A percentile compares a stretch with the other conserved stretches of the same genome.
These are phyloP conservation scores for Metschnikowia noctiluminum DNA, from an alignment of 805 yeast species.

Conservation along the genomic window DNA sequence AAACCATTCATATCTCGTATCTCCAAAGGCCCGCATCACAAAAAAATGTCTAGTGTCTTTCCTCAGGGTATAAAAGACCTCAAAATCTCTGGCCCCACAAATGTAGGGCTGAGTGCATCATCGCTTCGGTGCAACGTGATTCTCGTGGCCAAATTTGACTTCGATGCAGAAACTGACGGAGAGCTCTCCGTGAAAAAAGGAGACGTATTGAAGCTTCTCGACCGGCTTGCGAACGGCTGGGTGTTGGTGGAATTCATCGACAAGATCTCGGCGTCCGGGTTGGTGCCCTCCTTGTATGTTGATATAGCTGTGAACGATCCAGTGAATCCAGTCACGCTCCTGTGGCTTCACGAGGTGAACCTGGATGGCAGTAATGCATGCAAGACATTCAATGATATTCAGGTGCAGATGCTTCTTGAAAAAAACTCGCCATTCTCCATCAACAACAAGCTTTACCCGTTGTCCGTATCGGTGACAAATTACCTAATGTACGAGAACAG, in stretches of 20 bases:
- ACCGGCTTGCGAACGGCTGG: slow-evolving; percentile 52
- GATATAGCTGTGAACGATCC: slow-evolving; percentile 44
- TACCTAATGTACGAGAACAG: slow-evolving; percentile 41
- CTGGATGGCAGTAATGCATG: slow-evolving; percentile 1
- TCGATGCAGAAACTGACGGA: slow-evolving; percentile 39
- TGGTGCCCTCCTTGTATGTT: slow-evolving; percentile 50
- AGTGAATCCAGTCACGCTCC: slow-evolving; percentile 34
- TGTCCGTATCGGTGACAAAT: slow-evolving; percentile 36
- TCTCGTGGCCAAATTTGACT: slow-evolving; percentile 45
- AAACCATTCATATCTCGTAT: background rate
- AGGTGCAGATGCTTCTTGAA: slow-evolving; percentile 23
- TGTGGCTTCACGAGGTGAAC: slow-evolving; percentile 30
- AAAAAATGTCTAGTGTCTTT: slow-evolving; percentile 12
- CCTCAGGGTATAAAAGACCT: slow-evolving; percentile 18
- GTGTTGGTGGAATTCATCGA: slow-evolving; percentile 54
- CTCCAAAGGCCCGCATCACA: too few species aligned
- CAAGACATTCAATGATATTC: slow-evolving; percentile 25
- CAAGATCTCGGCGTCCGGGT: slow-evolving; percentile 42
- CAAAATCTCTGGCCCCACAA: slow-evolving; percentile 21
- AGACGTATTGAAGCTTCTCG: slow-evolving; percentile 49
- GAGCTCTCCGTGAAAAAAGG: slow-evolving; percentile 49
- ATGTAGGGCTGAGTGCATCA: slow-evolving; percentile 12
- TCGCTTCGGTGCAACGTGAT: slow-evolving; percentile 32
- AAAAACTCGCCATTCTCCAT: slow-evolving; percentile 23
- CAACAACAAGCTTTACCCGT: slow-evolving; percentile 32